Evolutionary conservation across 331 rosid species (phyloP).

Genomic region (Quercus tomentella): DNA sequence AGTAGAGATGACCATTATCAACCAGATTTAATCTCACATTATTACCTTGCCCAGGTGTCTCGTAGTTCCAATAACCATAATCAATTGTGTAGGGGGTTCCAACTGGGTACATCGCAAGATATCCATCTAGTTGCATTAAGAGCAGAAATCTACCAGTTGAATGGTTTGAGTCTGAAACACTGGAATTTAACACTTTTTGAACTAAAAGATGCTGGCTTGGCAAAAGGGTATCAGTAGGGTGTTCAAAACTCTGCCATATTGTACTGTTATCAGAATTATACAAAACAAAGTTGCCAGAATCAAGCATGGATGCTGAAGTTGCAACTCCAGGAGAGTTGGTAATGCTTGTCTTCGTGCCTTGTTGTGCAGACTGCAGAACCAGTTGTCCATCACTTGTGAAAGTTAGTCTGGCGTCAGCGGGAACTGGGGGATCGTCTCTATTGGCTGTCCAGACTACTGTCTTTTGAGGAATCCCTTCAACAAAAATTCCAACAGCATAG

Average conservation of each 20-base stretch:
- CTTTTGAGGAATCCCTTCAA: not conserved
- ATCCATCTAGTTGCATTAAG: constrained; percentile 18
- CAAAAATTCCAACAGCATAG: constrained; percentile 34
- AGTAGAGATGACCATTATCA: constrained; percentile 11
- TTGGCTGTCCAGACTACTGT: constrained; percentile 45
- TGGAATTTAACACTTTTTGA: constrained; percentile 13
- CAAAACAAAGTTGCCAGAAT: too few relatives aligned
- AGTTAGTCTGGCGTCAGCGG: constrained; percentile 23
- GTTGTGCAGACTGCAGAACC: constrained; percentile 9
- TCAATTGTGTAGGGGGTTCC: not conserved
- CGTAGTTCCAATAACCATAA: not conserved
- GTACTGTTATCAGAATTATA: too few relatives aligned
- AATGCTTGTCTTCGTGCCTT: not conserved
- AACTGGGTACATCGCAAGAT: constrained; percentile 24
- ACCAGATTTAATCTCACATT: not conserved
- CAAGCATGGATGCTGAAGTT: constrained; percentile 5
- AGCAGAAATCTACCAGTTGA: constrained; percentile 23
- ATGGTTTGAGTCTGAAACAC: constrained; percentile 13
- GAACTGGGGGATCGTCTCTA: constrained; percentile 31
- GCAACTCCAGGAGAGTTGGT: not conserved
- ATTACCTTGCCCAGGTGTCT: rapidly evolving
- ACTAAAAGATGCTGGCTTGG: constrained; percentile 26
- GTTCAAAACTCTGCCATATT: constrained; percentile 22
- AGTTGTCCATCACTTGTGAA: constrained; percentile 32
- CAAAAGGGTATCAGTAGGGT: constrained; percentile 45